Base-by-base conservation (phyloP, 2,329 filamentous ascomycete species). In the Calonectria pteridis region DNA sequence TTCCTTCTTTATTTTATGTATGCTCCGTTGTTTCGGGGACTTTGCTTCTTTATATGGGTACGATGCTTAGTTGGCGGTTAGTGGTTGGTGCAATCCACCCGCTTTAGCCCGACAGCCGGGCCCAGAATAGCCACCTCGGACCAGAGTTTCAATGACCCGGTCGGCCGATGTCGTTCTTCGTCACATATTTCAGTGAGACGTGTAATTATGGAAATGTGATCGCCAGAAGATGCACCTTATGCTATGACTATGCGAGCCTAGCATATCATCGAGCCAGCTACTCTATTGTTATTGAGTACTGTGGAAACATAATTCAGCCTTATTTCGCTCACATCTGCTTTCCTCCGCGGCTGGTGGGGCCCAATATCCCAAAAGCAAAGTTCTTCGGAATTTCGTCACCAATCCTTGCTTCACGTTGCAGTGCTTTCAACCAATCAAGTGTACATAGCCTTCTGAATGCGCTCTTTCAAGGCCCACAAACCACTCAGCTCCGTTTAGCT, bases 1-100 rank as follows among this genome's bases (percentile, higher is more conserved):
- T 62, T 59, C 55, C 55, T 62, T 62, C 33, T 40, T 40, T 37
- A 11, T 37, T 40, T 40, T 62, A 62, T 62, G 55, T 62, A 62
- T 29, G 55, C 40, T 62, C 40, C 7, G 55, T n/a, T 62, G 55
- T 62, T 40, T 37, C 55, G 33, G 31, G 31, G 14, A 37, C 18
- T 62, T 59, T 62, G 55, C 35, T 62, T 62, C 55, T 62, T 62
- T 62, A 26, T 62, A 62, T 62, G 55, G 55, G 55, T 28, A 40
- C 55, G 23, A 37, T 40, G 55, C 35, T 62, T 62, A 62, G 55
- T 40, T 62, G 55, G 33, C 55, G 55, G 33, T n/a, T 28, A 26
- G 7, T 62, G 55, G 55, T 62, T 62, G 55, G 55, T 55, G 51
- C 29, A 53, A 55, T 55, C 51, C 9, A 55, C 51, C 51, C 29